These are phyloP conservation scores for Podosphaera fusca DNA, from an alignment of 2,329 filamentous ascomycete genomes.

Conservation along the genomic window DNA sequence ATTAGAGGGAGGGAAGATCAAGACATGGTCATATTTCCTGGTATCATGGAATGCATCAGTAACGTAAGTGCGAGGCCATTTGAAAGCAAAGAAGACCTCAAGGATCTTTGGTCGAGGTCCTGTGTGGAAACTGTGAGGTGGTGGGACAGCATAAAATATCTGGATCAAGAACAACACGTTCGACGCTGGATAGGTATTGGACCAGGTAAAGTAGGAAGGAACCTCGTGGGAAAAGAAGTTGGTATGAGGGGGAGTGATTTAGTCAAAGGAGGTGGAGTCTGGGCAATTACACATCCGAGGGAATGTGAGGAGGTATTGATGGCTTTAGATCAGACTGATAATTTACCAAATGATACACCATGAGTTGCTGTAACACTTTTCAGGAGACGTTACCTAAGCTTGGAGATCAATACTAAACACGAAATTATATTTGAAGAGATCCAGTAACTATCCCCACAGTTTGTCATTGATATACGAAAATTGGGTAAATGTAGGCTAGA, in stretches of 20 bases:
- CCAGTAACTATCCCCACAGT: too few species aligned
- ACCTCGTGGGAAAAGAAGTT: slow-evolving; percentile 86
- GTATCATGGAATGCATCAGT: slow-evolving; percentile 52
- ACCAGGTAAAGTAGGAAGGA: slow-evolving; percentile 79
- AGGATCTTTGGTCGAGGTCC: slow-evolving; percentile 55
- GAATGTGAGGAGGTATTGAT: slow-evolving; percentile 48
- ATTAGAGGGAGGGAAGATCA: slow-evolving; percentile 28
- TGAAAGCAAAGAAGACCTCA: slow-evolving; percentile 45
- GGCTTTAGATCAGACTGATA: slow-evolving; percentile 40
- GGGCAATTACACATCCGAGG: slow-evolving; percentile 65
- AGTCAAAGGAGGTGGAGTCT: slow-evolving; percentile 75
- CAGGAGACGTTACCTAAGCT: background rate
- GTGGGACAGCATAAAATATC: slow-evolving; percentile 82
- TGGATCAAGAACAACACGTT: slow-evolving; percentile 65
- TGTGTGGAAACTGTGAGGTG: slow-evolving; percentile 83
- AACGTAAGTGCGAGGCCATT: slow-evolving; percentile 74
- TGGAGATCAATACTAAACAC: background rate
- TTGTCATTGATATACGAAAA: too few species aligned
- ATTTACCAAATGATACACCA: slow-evolving; percentile 12
- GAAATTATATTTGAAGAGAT: too few species aligned
- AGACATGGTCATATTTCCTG: slow-evolving; percentile 55
- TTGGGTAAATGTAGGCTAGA: too few species aligned
- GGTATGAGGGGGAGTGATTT: slow-evolving; percentile 58
- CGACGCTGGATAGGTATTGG: slow-evolving; percentile 78
- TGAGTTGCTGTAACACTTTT: background rate